These are phyloP conservation scores for Juncus inflexus DNA, from an alignment of 176 grass and related monocot genomes.

Conservation along the genomic window DNA sequence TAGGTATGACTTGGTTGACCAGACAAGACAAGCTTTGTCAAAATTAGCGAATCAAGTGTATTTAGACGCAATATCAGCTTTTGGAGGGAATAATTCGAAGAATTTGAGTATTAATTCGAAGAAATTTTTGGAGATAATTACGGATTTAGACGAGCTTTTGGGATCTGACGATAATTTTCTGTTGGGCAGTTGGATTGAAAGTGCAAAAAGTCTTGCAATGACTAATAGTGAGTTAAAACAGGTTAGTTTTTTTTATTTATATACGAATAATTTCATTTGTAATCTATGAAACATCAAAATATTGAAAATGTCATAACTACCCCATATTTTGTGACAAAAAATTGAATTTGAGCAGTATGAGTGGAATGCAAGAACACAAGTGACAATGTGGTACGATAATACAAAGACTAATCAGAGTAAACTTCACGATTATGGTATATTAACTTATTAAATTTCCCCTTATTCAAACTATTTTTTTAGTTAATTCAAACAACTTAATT, in stretches of 20 bases:
- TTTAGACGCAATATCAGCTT: conserved; percentile 50
- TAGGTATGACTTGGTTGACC: conserved; percentile 95
- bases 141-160: conserved; percentile 73
- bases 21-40: conserved; percentile 78
- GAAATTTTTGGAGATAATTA: conserved; percentile 75
- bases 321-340: too few species aligned
- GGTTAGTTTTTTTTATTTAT: conserved; percentile 36
- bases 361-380: conserved; percentile 96
- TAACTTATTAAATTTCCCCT: not conserved
- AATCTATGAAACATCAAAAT: too few species aligned
- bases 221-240: conserved; percentile 51
- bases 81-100: conserved; percentile 54
- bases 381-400: conserved; percentile 98
- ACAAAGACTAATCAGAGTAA: conserved; percentile 75
- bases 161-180: conserved; percentile 86
- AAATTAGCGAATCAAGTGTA: conserved; percentile 93
- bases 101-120: conserved; percentile 37
- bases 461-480: conserved; percentile 5
- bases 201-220: conserved; percentile 64
- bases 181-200: conserved; percentile 86
- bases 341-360: conserved; percentile 43
- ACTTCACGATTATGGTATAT: conserved; percentile 90
- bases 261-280: not conserved
- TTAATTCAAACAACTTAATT: conserved; percentile 1
- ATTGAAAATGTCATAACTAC: too few species aligned